Base-by-base conservation (phyloP, 345 rosid species). In the Linum trigynum region DNA sequence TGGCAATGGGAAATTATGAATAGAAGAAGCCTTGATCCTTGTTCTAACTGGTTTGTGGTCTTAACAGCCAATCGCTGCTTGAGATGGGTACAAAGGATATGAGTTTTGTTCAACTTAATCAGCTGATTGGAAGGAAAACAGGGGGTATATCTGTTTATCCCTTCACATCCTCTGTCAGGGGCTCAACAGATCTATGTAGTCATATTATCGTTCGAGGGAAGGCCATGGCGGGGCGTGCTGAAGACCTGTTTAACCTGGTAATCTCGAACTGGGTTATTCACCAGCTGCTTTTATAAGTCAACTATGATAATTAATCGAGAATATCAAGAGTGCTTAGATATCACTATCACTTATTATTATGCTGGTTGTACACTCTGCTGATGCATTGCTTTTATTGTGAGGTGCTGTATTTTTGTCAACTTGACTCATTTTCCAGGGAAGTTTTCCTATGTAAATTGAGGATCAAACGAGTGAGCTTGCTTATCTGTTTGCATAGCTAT, bases 11-110 rank as follows among this genome's bases (percentile, higher is more conserved):
- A 23, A 23, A 23, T 23, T 23, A 23, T 23, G 32, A 23, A 23
- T 23, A 23, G 32, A 23, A 23, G 32, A 10, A 48, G 53, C 53
- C 10, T 48, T 10, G 53, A 48, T 48, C 14, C 43, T 57, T 48
- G 37, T 38, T 48, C 39, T 3, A 57, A 48, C 53, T 48, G 53
- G 3, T 48, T 48, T 48, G 53, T 70, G 4, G 59, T 42, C 45
- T 66, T 72, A 68, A 64, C 95, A 91, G 99, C 77, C 97, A 91
- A 63, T 88, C 97, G 32, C 81, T 94, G 81, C 73, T 88, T 74
- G 97, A 94, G 86, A 94, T 94, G 99, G 99, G 99, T 69, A 87
- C 97, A 64, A 83, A 85, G 75, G 88, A 94, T 80, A 75, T 88
- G 80, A 77, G 77, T 63, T 94, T 94, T 81, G 99, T 94, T 61